Percentiles rank a stretch among this genome's conserved stretches.
phyloP scores from a whole-genome alignment of 192 early-diverging fungal species.

The Funneliformis geosporum region DNA sequence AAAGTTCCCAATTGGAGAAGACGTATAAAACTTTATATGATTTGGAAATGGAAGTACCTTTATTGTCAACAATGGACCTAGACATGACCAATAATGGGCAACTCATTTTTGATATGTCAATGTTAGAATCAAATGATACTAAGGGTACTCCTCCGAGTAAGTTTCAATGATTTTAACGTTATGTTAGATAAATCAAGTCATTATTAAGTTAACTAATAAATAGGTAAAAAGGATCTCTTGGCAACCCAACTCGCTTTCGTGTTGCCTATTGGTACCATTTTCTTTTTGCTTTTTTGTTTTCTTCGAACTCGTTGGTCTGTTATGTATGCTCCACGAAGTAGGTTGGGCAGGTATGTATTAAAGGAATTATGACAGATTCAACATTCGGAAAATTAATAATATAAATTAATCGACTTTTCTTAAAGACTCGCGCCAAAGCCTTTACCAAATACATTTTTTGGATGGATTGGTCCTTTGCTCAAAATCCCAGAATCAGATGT shows the following conservation, averaged over 20 bases:
- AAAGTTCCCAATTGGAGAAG: too few species aligned
- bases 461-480: constrained; percentile 54
- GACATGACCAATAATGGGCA: background rate
- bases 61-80: background rate
- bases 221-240: constrained; percentile 37
- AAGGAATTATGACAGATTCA: background rate
- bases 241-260: constrained; percentile 44
- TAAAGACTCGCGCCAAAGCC: constrained; percentile 48
- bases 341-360: constrained; percentile 35
- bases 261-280: constrained; percentile 27
- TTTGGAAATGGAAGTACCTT: background rate
- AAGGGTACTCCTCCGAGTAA: background rate
- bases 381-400: background rate
- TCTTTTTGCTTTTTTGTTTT: constrained; percentile 44
- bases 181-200: background rate
- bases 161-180: background rate
- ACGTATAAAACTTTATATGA: too few species aligned
- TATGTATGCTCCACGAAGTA: constrained; percentile 45
- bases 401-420: background rate
- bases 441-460: constrained; percentile 49
- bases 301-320: constrained; percentile 42
- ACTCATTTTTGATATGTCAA: background rate
- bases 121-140: background rate
- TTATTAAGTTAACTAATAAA: background rate
- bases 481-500: constrained; percentile 46